Evolutionary conservation across 768 basidiomycete genomes (phyloP).

Genomic region (Podaxis rugospora): DNA sequence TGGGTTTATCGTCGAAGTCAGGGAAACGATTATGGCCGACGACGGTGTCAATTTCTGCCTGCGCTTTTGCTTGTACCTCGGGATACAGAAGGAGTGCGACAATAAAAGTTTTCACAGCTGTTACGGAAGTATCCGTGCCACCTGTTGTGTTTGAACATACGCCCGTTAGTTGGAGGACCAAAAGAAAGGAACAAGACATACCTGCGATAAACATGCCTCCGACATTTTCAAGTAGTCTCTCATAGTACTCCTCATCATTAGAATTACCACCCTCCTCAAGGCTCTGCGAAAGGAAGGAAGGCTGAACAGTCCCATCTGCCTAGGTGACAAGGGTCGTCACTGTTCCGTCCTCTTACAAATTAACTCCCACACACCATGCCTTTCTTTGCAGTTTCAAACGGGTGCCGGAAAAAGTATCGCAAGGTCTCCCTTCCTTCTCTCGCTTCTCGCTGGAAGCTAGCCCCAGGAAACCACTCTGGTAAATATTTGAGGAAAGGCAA

Average conservation of each 20-base stretch:
- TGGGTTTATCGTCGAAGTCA: constrained; percentile 24
- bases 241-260: neutral
- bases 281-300: neutral
- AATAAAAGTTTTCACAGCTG: constrained; percentile 1
- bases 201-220: constrained; percentile 7
- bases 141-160: neutral
- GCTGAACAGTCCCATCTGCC: neutral
- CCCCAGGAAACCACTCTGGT: constrained; percentile 54
- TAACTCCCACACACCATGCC: constrained; percentile 12
- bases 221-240: neutral
- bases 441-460: constrained; percentile 46
- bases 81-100: constrained; percentile 21
- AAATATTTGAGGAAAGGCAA: constrained; percentile 31
- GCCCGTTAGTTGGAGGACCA: neutral
- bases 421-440: constrained; percentile 30
- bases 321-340: neutral
- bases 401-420: constrained; percentile 27
- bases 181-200: neutral
- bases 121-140: constrained; percentile 9
- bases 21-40: constrained; percentile 27
- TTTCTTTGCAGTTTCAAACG: constrained; percentile 21
- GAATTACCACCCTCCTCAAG: constrained; percentile 1
- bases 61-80: constrained; percentile 30
- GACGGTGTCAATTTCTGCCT: constrained; percentile 35
- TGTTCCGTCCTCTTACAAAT: neutral